Conservation (phyloP, 129 eudicot genomes). For the Artemisia tridentata region DNA sequence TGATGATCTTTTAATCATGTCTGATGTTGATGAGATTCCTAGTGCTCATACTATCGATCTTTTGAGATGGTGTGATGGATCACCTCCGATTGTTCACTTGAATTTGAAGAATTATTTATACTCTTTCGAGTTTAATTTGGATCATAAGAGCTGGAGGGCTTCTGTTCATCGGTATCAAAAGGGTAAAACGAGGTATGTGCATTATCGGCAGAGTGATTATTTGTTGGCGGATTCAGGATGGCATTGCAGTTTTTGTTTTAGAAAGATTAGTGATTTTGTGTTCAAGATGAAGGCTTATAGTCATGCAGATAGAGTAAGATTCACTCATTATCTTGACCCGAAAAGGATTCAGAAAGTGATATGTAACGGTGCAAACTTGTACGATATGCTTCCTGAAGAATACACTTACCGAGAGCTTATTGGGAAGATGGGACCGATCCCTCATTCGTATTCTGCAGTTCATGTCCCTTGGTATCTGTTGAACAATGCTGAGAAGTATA, state of each 20-base stretch:
- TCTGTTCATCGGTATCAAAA: conserved; percentile 57
- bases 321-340: conserved; percentile 58
- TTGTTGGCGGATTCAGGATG: conserved; percentile 72
- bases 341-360: conserved; percentile 63
- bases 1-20: conserved; percentile 74
- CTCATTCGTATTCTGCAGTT: conserved; percentile 63
- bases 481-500: conserved; percentile 50
- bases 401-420: conserved; percentile 66
- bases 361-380: conserved; percentile 60
- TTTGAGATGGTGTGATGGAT: conserved; percentile 71
- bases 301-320: conserved; percentile 64
- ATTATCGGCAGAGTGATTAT: conserved; percentile 60
- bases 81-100: conserved; percentile 60
- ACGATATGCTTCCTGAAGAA: conserved; percentile 82
- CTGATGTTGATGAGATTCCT: conserved; percentile 81
- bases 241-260: conserved; percentile 86
- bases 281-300: conserved; percentile 87
- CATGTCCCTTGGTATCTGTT: conserved; percentile 60
- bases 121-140: conserved; percentile 55
- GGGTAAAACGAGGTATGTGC: conserved; percentile 65
- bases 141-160: conserved; percentile 65
- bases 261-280: conserved; percentile 59
- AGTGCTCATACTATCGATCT: conserved; percentile 67
- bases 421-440: conserved; percentile 77
- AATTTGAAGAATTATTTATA: conserved; percentile 62